Conservation (phyloP, 2,329 filamentous ascomycete genomes). For the Xylariaceae sp. region DNA sequence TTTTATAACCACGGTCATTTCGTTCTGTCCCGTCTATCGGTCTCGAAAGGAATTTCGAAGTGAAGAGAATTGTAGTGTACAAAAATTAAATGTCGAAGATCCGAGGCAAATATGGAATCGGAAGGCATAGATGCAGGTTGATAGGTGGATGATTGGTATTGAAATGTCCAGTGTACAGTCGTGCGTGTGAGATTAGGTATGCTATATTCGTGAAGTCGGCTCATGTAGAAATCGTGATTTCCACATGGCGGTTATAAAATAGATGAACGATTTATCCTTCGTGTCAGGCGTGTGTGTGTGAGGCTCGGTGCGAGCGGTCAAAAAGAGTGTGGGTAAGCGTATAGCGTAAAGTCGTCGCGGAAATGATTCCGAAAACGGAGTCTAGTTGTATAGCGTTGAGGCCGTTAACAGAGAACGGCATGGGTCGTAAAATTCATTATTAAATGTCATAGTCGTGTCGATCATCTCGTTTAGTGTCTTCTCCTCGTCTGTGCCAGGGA, state of each 20-base stretch:
- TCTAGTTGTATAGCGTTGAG: conserved; percentile 6
- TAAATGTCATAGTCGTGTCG: conserved; percentile 18
- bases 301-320: background rate
- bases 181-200: no score
- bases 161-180: no score
- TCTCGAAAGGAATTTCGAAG: no score
- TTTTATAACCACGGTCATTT: no score
- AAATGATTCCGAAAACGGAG: background rate
- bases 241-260: background rate
- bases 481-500: background rate
- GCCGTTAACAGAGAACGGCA: conserved; percentile 10
- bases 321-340: background rate
- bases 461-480: conserved; percentile 1
- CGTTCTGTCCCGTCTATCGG: no score
- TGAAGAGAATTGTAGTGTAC: no score
- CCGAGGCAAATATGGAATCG: no score
- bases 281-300: background rate
- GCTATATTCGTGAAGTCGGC: no score
- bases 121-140: no score
- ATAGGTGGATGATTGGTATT: no score
- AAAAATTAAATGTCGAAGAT: no score
- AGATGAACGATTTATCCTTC: background rate
- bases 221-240: no score
- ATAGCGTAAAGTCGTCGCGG: conserved; percentile 6
- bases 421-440: conserved; percentile 18